Evolutionary conservation across 495 filamentous ascomycete species (phyloP), one percentile per base, ranked within the genome.

Genomic region (Cercophora newfieldiana): DNA sequence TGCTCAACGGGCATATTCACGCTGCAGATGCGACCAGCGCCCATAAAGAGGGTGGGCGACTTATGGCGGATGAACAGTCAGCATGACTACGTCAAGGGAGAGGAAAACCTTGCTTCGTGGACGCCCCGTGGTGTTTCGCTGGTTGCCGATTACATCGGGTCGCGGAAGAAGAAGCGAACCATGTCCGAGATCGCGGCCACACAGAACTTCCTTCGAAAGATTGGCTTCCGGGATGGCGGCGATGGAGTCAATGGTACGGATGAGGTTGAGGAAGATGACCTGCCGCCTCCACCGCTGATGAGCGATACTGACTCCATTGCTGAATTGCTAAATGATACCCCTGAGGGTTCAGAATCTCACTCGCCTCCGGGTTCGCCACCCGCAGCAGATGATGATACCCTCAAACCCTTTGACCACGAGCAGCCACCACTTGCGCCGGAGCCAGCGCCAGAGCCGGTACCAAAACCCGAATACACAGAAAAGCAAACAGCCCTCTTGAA

Each of bases 31-130:
- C 91, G 90, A 48, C 95, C 95, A 0, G 87, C 91, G 12, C 92
- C 93, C 22, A 92, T 94, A 48, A 97, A 97, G 77, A 87, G 91
- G 28, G 95, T 91, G 0, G 91, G 91, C 7, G 95, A 99, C 71
- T 82, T 99, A 3, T 99, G 95, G 95, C 86, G 95, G 58, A 96
- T 99, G 93, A 94, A 93, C 75, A 97, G 92, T 2, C 88, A 92
- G 55, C 88, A 94, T 67, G 91, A 94, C 72, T 97, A 96, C 70
- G 90, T 98, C 68, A 96, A 96, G 74, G 95, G 95, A 30, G 94
- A 98, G 76, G 95, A 99, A 74, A 82, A 86, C 21, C 82, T 99
- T 16, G 85, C 78, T 4, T 85, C 87, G 24, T 99, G 95, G 95
- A 87, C 88, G 29, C 95, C 95, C 10, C 86, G 96, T 26, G 92